Base-by-base conservation (phyloP, 345 rosid genomes). In the Cardamine chenopodiifolia region DNA sequence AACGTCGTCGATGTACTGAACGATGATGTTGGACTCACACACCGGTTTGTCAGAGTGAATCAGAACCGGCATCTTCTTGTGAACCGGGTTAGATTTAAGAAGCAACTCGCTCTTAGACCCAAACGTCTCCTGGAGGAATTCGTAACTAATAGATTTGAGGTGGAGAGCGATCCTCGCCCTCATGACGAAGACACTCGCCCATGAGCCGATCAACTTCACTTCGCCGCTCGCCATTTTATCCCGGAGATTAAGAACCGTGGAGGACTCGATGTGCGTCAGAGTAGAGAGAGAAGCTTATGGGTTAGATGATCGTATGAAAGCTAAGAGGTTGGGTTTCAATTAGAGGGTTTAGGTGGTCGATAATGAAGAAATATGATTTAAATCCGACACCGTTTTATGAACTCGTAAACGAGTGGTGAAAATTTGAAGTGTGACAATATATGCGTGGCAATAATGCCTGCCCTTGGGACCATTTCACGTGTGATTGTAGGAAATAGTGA, bases 31-130 rank as follows among this genome's bases (percentile, higher is more conserved):
- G 44, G 97, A 89, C 64, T 91, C 97, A 14, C 89, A 83, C 14
- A 92, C 68, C 19, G 90, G 85, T 44, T 84, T 88, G 13, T 79
- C 89, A 35, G 45, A 77, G 15, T 92, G 96, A 74, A 90, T 78
- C n/a, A 92, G 83, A 67, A 90, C 92, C 1, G 94, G 94, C 18
- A 92, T 77, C 77, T 92, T 92, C 83, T 90, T 90, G 83, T 90
- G 83, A 47, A 90, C 84, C 13, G 97, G 98, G 44, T 92, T 92
- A 2, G 90, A 86, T 82, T 84, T 62, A 22, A 92, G 81, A 50
- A 92, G 92, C 53, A 90, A 85, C n/a, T 86, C 85, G 75, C 89
- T 87, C 74, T 90, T 90, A 6, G 73, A 13, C 8, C 78, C 83
- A 9, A 78, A 28, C 3, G 65, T 82, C 82, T 91, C 97, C 71